Conservation (phyloP, 2,329 filamentous ascomycete species). For the Exophiala sideris region DNA sequence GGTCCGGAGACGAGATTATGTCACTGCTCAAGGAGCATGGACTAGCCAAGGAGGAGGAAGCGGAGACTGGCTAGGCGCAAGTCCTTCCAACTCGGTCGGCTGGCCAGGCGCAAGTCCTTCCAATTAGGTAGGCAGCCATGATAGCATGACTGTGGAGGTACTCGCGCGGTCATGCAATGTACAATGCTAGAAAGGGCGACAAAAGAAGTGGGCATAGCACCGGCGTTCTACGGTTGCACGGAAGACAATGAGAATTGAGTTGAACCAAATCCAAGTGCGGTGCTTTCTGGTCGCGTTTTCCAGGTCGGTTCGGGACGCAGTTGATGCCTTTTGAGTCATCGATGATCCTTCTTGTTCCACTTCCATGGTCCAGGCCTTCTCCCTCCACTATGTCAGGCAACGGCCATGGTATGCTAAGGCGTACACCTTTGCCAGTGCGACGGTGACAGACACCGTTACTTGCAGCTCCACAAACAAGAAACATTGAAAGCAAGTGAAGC, state of each 20-base stretch:
- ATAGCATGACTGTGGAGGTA: neutral
- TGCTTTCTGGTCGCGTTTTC: no score
- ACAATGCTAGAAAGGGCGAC: slow-evolving; percentile 11
- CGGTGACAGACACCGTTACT: no score
- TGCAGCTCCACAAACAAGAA: no score
- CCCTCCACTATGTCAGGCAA: no score
- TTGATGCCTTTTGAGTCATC: no score
- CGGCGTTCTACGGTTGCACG: slow-evolving; percentile 17
- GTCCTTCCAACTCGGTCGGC: neutral
- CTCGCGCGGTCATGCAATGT: neutral
- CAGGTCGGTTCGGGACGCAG: no score
- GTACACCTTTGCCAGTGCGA: no score
- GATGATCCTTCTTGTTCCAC: no score
- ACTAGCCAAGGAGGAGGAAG: slow-evolving; percentile 78
- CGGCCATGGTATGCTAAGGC: no score
- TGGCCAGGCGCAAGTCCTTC: slow-evolving; percentile 30
- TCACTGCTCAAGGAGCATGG: slow-evolving; percentile 92
- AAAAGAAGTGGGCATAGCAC: slow-evolving; percentile 20
- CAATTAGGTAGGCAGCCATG: neutral
- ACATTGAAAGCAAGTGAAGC: no score
- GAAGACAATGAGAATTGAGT: neutral
- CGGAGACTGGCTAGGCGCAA: slow-evolving; percentile 51
- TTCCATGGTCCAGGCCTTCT: no score
- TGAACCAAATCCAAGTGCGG: neutral
- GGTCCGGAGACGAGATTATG: slow-evolving; percentile 95